Percentiles rank a stretch among this genome's conserved stretches.
Evolutionary conservation across 2,329 filamentous ascomycete genomes (phyloP).

Genomic region (Pseudocercospora fuligena): DNA sequence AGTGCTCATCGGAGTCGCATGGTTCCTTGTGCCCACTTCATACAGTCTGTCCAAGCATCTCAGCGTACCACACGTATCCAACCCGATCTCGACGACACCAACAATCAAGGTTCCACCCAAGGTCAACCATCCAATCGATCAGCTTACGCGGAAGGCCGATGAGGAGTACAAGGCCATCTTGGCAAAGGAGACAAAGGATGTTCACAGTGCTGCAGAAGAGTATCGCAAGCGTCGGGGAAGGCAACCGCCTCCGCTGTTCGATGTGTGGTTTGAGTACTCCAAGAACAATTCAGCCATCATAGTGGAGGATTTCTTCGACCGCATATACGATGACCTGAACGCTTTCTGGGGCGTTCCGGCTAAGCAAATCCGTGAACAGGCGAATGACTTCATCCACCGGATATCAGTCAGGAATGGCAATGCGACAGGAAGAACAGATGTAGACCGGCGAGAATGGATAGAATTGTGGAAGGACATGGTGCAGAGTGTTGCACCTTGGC

Average conservation of each 20-base stretch:
- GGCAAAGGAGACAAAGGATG: conserved; percentile 42
- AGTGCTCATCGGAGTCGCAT: conserved; percentile 31
- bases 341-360: conserved; percentile 56
- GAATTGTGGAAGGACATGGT: conserved; percentile 50
- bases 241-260: conserved; percentile 57
- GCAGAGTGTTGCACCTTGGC: conserved; percentile 41
- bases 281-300: conserved; percentile 48
- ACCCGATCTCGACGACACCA: conserved; percentile 11
- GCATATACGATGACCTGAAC: conserved; percentile 55
- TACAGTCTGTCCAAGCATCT: conserved; percentile 28
- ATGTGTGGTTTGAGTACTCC: conserved; percentile 54
- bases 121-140: conserved; percentile 46
- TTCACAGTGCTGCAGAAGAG: conserved; percentile 46
- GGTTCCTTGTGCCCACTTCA: conserved; percentile 30
- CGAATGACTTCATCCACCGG: conserved; percentile 44
- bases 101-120: conserved; percentile 26
- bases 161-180: conserved; percentile 39
- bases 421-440: conserved; percentile 37
- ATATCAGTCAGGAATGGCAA: conserved; percentile 50
- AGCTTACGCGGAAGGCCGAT: conserved; percentile 44
- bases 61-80: conserved; percentile 21
- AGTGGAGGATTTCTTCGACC: conserved; percentile 58
- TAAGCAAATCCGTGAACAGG: conserved; percentile 48
- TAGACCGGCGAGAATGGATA: conserved; percentile 44
- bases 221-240: conserved; percentile 53